Evolutionary conservation across 139 green algal genomes (phyloP), one percentile per base, ranked within the genome.

Genomic region (Chlorella sp.): DNA sequence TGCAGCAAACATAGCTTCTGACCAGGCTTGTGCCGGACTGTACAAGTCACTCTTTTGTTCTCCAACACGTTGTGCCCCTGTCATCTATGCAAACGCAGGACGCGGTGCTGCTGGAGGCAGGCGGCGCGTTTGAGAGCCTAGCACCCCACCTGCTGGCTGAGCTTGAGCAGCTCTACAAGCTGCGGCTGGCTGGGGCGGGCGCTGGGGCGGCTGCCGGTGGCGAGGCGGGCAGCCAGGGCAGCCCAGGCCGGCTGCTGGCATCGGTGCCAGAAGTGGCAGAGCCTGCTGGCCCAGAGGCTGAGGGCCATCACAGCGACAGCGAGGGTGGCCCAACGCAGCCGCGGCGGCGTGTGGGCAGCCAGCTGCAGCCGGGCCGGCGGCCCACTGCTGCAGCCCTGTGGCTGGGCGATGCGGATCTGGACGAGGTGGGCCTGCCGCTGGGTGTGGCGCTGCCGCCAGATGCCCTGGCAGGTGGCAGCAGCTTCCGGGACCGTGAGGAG

Each of bases 91-190:
- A 60, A 60, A 9, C 51, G 51, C 51, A 60, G 51, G 95, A 96
- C 71, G 75, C 81, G 1, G 91, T 96, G 34, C 67, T 97, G 67
- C 28, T 91, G 55, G 95, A 96, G 79, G 89, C 89, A 3, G 85
- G 84, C 0, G 85, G 71, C 3, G 72, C 65, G 0, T 82, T 95
- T 62, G 86, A 91, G 41, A 55, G 56, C 25, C 85, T 96, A 73
- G 78, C 89, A 0, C 79, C 71, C 0, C 92, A 96, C 84, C 63
- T 96, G 80, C 75, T 93, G 78, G 82, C 75, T 0, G 87, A 95
- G 72, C 67, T 98, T 74, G 94, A 96, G 85, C 25, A 80, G 38
- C 65, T 90, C n/a, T 71, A 73, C 41, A 90, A 89, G 74, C 68
- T 51, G 57, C 80, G 74, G 23, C 57, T 87, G 56, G 71, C 68